Evolutionary conservation across 345 rosid genomes (phyloP).

Genomic region (Ceriops zippeliana): DNA sequence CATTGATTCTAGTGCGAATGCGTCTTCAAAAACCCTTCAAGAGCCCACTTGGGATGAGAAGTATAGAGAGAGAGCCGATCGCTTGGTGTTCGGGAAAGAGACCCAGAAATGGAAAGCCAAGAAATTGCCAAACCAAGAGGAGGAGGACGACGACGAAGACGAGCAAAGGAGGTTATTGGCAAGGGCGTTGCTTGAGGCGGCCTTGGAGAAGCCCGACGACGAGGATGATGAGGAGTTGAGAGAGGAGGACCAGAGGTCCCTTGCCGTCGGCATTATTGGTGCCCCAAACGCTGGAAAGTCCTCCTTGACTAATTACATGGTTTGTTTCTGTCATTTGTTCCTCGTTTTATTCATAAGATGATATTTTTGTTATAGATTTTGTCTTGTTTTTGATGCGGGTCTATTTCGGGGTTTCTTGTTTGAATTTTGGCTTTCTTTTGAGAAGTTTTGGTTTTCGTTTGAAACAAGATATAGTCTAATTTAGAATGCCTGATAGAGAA

Average conservation of each 20-base stretch:
- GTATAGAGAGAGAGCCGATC: slow-evolving; percentile 57
- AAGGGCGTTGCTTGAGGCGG: slow-evolving; percentile 69
- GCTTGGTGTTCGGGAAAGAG: slow-evolving; percentile 44
- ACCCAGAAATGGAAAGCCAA: slow-evolving; percentile 30
- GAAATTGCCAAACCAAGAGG: slow-evolving; percentile 35
- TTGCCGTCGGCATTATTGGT: slow-evolving; percentile 86
- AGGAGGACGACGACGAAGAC: slow-evolving; percentile 23
- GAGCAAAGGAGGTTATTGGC: slow-evolving; percentile 50
- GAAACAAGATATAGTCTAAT: not conserved
- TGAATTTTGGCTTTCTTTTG: not conserved
- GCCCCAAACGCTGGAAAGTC: slow-evolving; percentile 98
- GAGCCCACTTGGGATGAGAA: slow-evolving; percentile 63
- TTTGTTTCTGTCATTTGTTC: slow-evolving; percentile 23
- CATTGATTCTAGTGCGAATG: slow-evolving; percentile 4
- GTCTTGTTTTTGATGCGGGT: no score
- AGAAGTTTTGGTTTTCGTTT: not conserved
- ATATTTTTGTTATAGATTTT: no score
- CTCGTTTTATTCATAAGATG: not conserved
- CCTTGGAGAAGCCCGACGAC: slow-evolving; percentile 57
- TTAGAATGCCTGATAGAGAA: not conserved
- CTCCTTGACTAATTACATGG: slow-evolving; percentile 77
- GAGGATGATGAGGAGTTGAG: slow-evolving; percentile 54
- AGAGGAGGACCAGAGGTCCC: slow-evolving; percentile 94
- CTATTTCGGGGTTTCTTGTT: not conserved
- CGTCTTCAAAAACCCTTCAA: slow-evolving; percentile 18